Conservation (phyloP, 139 green algal genomes). For the Haematococcus lacustris region DNA sequence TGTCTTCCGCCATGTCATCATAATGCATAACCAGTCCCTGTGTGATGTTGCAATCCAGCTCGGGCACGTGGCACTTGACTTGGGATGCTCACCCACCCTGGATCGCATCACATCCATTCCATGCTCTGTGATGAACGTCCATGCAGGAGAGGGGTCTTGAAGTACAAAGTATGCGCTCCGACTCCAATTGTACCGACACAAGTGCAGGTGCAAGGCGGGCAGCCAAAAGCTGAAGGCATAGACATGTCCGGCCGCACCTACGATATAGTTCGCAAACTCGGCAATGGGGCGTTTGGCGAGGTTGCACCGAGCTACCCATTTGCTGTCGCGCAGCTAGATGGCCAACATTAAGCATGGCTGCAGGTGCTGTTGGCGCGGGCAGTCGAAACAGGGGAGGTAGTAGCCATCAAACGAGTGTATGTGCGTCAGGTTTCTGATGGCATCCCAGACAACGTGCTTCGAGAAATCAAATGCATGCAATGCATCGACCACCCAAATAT, state of each 20-base stretch:
- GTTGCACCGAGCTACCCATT: slow-evolving; percentile 1
- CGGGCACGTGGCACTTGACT: too few relatives aligned
- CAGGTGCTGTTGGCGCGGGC: slow-evolving; percentile 21
- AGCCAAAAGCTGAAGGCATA: neutral
- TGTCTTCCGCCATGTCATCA: too few relatives aligned
- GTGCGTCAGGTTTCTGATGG: slow-evolving; percentile 16
- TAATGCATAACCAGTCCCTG: too few relatives aligned
- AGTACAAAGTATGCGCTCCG: too few relatives aligned
- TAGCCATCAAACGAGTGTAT: slow-evolving; percentile 36
- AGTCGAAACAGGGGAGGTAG: slow-evolving; percentile 32
- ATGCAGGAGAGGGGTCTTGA: too few relatives aligned
- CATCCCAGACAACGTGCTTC: slow-evolving; percentile 26
- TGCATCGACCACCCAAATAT: slow-evolving; percentile 27
- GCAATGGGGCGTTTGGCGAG: slow-evolving; percentile 32
- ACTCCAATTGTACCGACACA: too few relatives aligned
- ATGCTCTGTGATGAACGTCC: too few relatives aligned
- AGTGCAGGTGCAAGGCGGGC: too few relatives aligned
- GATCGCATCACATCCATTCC: too few relatives aligned
- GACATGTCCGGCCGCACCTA: slow-evolving; percentile 24
- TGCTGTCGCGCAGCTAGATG: neutral
- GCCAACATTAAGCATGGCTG: neutral
- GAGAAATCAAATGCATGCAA: slow-evolving; percentile 32
- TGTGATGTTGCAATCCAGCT: too few relatives aligned
- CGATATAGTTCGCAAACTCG: slow-evolving; percentile 14
- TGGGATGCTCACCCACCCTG: too few relatives aligned